phyloP scores from a whole-genome alignment of 1,284 basidiomycete genomes.

The Tilletia caries region DNA sequence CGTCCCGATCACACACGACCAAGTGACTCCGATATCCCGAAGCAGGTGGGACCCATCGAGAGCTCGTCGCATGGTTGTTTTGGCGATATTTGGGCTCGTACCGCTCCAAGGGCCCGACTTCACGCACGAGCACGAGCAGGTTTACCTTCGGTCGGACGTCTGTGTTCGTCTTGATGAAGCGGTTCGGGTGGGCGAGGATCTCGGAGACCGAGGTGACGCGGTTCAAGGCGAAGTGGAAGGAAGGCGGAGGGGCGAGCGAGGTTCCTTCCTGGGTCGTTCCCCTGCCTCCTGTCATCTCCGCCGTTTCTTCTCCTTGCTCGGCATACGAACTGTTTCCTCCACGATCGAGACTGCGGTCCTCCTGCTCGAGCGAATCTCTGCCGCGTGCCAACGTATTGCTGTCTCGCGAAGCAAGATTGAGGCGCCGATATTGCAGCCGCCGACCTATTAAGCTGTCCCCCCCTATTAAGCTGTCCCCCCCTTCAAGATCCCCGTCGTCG shows the following conservation, averaged over 20 bases:
- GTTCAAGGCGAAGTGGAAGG: slow-evolving; percentile 9
- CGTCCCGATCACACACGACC: slow-evolving; percentile 1
- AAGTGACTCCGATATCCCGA: slow-evolving; percentile 5
- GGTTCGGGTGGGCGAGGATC: not conserved
- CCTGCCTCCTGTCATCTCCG: no score
- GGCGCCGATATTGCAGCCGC: no score
- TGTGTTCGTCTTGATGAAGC: not conserved
- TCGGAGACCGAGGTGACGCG: slow-evolving; percentile 1
- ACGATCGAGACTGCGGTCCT: not conserved
- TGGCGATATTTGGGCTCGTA: slow-evolving; percentile 3
- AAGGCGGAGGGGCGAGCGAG: slow-evolving; percentile 8
- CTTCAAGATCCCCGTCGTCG: no score
- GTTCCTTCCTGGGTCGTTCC: not conserved
- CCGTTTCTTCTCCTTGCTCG: not conserved
- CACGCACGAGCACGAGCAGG: slow-evolving; percentile 14
- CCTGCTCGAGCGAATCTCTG: not conserved
- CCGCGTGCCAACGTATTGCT: no score
- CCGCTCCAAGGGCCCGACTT: slow-evolving; percentile 9
- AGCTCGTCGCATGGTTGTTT: not conserved
- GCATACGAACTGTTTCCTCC: not conserved
- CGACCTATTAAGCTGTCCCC: no score
- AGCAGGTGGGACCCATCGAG: not conserved
- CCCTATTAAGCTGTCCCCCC: no score
- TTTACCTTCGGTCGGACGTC: not conserved
- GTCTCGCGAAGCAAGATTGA: no score